These are phyloP conservation scores for Fusarium denticulatum DNA, from an alignment of 2,329 filamentous ascomycete species.

Conservation along the genomic window DNA sequence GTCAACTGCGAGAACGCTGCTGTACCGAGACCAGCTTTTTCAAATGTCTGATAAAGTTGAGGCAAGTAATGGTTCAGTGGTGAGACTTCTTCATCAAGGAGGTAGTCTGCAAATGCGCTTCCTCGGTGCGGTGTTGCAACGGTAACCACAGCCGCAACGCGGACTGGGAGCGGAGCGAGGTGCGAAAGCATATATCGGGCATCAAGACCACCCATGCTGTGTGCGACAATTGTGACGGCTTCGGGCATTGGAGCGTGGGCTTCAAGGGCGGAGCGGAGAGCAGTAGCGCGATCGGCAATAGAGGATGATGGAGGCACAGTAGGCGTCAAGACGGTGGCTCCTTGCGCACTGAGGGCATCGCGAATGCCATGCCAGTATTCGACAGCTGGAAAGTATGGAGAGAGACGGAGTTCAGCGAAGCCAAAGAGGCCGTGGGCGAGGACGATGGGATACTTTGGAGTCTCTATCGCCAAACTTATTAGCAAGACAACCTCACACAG, in stretches of 20 bases:
- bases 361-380: slow-evolving; percentile 74
- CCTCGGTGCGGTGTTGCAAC: slow-evolving; percentile 66
- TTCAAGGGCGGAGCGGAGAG: slow-evolving; percentile 65
- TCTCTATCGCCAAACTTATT: slow-evolving; percentile 49
- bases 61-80: slow-evolving; percentile 58
- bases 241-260: slow-evolving; percentile 48
- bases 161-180: slow-evolving; percentile 57
- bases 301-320: slow-evolving; percentile 69
- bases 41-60: slow-evolving; percentile 63
- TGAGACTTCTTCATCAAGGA: slow-evolving; percentile 55
- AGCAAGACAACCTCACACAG: not conserved
- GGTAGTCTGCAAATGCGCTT: slow-evolving; percentile 64
- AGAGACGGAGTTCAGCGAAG: slow-evolving; percentile 66
- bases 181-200: slow-evolving; percentile 72
- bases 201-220: slow-evolving; percentile 75
- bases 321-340: slow-evolving; percentile 67
- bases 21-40: slow-evolving; percentile 64
- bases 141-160: slow-evolving; percentile 63
- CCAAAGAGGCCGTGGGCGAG: slow-evolving; percentile 73
- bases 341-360: slow-evolving; percentile 64
- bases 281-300: slow-evolving; percentile 68
- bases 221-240: slow-evolving; percentile 79
- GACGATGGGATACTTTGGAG: slow-evolving; percentile 70
- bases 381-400: slow-evolving; percentile 62
- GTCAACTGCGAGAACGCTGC: slow-evolving; percentile 71